phyloP scores from a whole-genome alignment of 495 filamentous ascomycete species.

The Daldinia concentrica region DNA sequence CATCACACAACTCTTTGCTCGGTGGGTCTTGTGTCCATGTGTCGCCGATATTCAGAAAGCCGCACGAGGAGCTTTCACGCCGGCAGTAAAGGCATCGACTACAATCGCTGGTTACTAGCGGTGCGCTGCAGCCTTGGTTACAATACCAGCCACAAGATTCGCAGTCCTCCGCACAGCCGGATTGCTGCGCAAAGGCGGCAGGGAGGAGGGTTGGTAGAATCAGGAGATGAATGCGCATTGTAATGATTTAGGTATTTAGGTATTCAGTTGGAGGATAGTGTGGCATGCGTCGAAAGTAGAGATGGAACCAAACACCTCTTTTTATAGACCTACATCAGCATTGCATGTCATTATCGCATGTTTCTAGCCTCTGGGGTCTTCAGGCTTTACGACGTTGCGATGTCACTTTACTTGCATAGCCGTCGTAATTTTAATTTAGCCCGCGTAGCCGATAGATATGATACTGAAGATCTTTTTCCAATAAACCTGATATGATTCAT shows the following conservation, averaged over 20 bases:
- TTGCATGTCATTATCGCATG: slow-evolving; percentile 15
- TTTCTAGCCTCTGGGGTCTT: slow-evolving; percentile 10
- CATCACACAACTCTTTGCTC: slow-evolving; percentile 26
- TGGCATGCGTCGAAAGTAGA: background rate
- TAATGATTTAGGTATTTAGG: too few species aligned
- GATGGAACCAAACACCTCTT: slow-evolving; percentile 5
- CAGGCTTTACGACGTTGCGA: background rate
- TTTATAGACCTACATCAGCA: background rate
- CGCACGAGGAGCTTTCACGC: slow-evolving; percentile 39
- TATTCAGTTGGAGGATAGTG: background rate
- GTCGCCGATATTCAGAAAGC: slow-evolving; percentile 23
- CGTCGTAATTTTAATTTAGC: slow-evolving; percentile 27
- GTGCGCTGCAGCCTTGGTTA: slow-evolving; percentile 29
- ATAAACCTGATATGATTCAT: slow-evolving; percentile 9
- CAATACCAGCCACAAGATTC: slow-evolving; percentile 33
- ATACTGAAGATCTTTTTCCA: slow-evolving; percentile 4
- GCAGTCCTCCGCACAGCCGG: slow-evolving; percentile 13
- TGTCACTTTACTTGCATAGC: slow-evolving; percentile 10
- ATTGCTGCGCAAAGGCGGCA: background rate
- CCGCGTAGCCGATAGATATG: slow-evolving; percentile 16
- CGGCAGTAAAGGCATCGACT: slow-evolving; percentile 40
- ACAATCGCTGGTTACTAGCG: slow-evolving; percentile 23
- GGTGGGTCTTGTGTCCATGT: slow-evolving; percentile 28
- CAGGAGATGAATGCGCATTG: slow-evolving; percentile 19
- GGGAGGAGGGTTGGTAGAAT: slow-evolving; percentile 13